Percentiles rank a stretch among this genome's conserved stretches.
These are phyloP conservation scores for Mortierella sp. DNA, from an alignment of 371 early-diverging fungal genomes.

Conservation along the genomic window DNA sequence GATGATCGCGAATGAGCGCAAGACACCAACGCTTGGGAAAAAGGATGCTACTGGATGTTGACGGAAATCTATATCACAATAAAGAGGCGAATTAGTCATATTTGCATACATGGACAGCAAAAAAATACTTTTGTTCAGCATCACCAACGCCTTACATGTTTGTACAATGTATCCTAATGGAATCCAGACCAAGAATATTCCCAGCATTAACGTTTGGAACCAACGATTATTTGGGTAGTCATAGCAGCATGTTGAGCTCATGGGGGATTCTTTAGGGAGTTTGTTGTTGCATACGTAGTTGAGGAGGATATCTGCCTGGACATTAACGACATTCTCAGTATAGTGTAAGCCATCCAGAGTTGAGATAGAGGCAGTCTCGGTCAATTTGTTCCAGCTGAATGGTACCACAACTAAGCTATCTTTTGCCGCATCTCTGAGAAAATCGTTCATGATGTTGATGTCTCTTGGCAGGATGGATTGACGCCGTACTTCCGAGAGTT, in stretches of 20 bases:
- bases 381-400: conserved; percentile 67
- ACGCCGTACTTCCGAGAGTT: conserved; percentile 59
- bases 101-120: not conserved
- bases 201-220: conserved; percentile 60
- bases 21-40: conserved; percentile 57
- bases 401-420: conserved; percentile 59
- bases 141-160: conserved; percentile 35
- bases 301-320: conserved; percentile 69
- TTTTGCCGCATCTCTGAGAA: conserved; percentile 50
- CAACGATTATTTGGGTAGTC: conserved; percentile 64
- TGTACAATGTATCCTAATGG: conserved; percentile 58
- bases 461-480: conserved; percentile 59
- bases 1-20: conserved; percentile 64
- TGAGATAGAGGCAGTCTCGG: conserved; percentile 46
- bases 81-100: not conserved
- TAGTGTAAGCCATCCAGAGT: conserved; percentile 78
- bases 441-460: conserved; percentile 69
- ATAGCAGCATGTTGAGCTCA: conserved; percentile 73
- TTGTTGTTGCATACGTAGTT: conserved; percentile 74
- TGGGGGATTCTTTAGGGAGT: conserved; percentile 60
- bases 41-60: conserved; percentile 9
- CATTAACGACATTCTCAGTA: conserved; percentile 57
- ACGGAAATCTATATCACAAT: conserved; percentile 15
- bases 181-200: conserved; percentile 60
- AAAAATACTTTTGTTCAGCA: not conserved